phyloP scores from a whole-genome alignment of 164 flowering plant species.

The Akebia trifoliata region DNA sequence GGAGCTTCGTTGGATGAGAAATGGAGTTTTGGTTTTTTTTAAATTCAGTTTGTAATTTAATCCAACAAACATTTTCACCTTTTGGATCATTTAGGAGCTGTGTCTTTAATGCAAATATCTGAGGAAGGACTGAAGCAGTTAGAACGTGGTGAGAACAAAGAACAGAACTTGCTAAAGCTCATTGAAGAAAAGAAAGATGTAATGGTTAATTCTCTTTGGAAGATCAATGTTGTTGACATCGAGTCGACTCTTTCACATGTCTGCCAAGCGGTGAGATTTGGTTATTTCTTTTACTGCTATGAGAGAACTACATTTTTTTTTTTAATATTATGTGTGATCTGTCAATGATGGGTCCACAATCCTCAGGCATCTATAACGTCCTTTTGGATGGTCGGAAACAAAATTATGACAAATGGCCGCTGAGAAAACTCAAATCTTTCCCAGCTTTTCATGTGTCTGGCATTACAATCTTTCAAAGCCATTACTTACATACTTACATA shows the following conservation, averaged over 20 bases:
- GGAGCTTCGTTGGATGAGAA: not conserved
- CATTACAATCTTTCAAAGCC: too few relatives aligned
- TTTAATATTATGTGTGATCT: not conserved
- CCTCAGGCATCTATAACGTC: too few relatives aligned
- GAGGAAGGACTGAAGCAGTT: constrained; percentile 60
- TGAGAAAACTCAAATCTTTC: too few relatives aligned
- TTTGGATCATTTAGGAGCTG: constrained; percentile 51
- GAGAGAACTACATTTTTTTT: not conserved
- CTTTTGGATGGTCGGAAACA: too few relatives aligned
- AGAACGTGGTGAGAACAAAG: constrained; percentile 50
- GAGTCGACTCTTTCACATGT: constrained; percentile 75
- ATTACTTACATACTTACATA: not conserved
- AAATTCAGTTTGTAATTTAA: not conserved
- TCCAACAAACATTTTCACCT: not conserved
- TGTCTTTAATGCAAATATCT: constrained; percentile 61
- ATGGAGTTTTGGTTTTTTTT: not conserved
- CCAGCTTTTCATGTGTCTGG: too few relatives aligned
- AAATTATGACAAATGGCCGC: too few relatives aligned
- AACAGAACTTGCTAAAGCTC: constrained; percentile 51
- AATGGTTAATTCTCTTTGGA: constrained; percentile 83
- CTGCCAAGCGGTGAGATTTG: constrained; percentile 58
- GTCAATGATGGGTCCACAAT: too few relatives aligned
- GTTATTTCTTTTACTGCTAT: not conserved
- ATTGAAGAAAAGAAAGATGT: constrained; percentile 69
- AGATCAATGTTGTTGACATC: constrained; percentile 84